Conservation (phyloP, 768 basidiomycete genomes). For the Leccinum incarnatum region DNA sequence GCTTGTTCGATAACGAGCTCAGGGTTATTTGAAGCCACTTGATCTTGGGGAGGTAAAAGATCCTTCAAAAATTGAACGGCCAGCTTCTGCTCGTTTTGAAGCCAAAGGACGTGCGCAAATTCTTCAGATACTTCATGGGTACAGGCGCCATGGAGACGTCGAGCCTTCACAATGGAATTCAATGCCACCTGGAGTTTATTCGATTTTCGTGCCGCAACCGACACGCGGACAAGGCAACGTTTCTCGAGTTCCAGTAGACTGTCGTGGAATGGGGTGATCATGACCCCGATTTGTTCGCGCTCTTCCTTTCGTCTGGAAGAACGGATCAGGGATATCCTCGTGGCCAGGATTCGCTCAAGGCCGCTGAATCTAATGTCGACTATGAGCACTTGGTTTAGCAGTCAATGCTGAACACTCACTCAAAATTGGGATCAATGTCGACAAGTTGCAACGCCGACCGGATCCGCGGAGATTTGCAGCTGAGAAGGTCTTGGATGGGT, state of each 20-base stretch:
- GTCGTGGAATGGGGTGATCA: conserved; percentile 52
- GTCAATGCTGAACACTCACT: conserved; percentile 46
- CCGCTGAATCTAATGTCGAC: conserved; percentile 58
- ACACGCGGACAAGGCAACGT: conserved; percentile 67
- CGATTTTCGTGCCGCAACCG: conserved; percentile 63
- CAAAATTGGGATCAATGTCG: conserved; percentile 54
- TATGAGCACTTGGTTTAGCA: conserved; percentile 6
- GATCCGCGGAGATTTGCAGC: conserved; percentile 32
- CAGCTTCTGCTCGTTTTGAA: conserved; percentile 76
- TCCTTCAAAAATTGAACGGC: conserved; percentile 73
- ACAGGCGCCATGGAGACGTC: conserved; percentile 48
- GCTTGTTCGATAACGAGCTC: conserved; percentile 31
- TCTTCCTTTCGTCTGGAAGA: conserved; percentile 69
- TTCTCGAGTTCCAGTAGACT: conserved; percentile 62
- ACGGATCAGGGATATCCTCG: conserved; percentile 76
- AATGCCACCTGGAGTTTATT: conserved; percentile 77
- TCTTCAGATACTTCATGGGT: conserved; percentile 68
- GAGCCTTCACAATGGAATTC: conserved; percentile 79
- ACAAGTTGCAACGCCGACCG: conserved; percentile 43
- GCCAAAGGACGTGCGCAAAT: conserved; percentile 89
- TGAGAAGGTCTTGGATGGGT: conserved; percentile 28
- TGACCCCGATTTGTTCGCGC: conserved; percentile 71
- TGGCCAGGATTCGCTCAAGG: conserved; percentile 76
- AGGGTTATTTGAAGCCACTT: conserved; percentile 10
- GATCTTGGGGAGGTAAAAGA: conserved; percentile 22